These are phyloP conservation scores for Daldinia childiae DNA, from an alignment of 495 filamentous ascomycete genomes.

Conservation along the genomic window DNA sequence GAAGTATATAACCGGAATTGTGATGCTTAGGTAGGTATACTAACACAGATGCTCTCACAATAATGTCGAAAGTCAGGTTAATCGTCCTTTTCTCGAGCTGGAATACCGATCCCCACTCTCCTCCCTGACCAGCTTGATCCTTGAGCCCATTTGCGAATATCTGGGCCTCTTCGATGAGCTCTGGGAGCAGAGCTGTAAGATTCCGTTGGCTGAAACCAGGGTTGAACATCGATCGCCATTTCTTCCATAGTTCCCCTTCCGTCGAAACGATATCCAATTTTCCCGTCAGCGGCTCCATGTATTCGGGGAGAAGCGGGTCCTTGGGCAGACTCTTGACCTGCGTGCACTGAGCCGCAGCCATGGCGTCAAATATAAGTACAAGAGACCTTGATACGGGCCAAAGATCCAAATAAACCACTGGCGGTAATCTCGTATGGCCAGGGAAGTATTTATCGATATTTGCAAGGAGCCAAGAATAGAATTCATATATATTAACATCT, in stretches of 20 bases:
- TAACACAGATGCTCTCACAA: slow-evolving; percentile 46
- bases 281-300: slow-evolving; percentile 44
- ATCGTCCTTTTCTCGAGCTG: slow-evolving; percentile 45
- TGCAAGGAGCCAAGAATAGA: slow-evolving; percentile 37
- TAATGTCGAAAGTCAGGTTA: slow-evolving; percentile 52
- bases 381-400: slow-evolving; percentile 53
- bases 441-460: slow-evolving; percentile 47
- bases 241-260: slow-evolving; percentile 52
- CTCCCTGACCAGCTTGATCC: slow-evolving; percentile 35
- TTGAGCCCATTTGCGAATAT: slow-evolving; percentile 48
- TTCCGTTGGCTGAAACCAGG: slow-evolving; percentile 53
- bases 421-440: slow-evolving; percentile 34
- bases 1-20: neutral
- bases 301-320: neutral
- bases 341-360: slow-evolving; percentile 47
- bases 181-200: slow-evolving; percentile 50
- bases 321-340: slow-evolving; percentile 40
- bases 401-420: slow-evolving; percentile 55
- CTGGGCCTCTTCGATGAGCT: slow-evolving; percentile 50
- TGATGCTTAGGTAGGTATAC: slow-evolving; percentile 18
- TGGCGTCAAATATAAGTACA: slow-evolving; percentile 50
- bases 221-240: slow-evolving; percentile 50
- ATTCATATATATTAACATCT: slow-evolving; percentile 42
- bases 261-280: slow-evolving; percentile 46
- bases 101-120: slow-evolving; percentile 48